Evolutionary conservation across 495 filamentous ascomycete genomes (phyloP).

Genomic region (Massariosphaeria phaeospora): DNA sequence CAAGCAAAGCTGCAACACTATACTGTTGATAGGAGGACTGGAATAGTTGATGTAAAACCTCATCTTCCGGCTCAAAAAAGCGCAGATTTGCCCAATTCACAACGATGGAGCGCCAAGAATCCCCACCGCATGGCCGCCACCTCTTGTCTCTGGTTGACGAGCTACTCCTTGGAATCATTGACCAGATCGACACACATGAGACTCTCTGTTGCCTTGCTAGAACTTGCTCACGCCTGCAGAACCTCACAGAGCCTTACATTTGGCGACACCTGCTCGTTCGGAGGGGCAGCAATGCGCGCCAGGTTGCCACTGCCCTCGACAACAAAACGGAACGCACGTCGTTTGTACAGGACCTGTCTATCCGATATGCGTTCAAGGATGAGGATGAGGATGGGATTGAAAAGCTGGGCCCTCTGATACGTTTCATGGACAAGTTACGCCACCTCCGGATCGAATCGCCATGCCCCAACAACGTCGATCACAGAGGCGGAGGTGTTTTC

Average conservation of each 20-base stretch:
- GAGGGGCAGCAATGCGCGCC: slow-evolving; percentile 2
- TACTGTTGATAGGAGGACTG: too few relatives aligned
- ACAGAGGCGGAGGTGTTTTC: neutral
- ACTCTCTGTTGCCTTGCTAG: slow-evolving; percentile 17
- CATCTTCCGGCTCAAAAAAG: too few relatives aligned
- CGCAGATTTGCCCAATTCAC: too few relatives aligned
- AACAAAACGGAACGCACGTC: neutral
- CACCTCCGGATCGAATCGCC: slow-evolving; percentile 23
- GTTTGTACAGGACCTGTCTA: slow-evolving; percentile 11
- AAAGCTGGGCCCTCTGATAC: slow-evolving; percentile 2
- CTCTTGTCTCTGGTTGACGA: slow-evolving; percentile 20
- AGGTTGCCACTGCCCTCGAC: slow-evolving; percentile 2
- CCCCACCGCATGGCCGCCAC: too few relatives aligned
- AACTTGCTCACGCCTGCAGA: slow-evolving; percentile 16
- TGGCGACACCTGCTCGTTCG: slow-evolving; percentile 18
- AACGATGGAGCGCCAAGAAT: too few relatives aligned
- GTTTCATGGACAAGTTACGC: slow-evolving; percentile 17
- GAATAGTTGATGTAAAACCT: too few relatives aligned
- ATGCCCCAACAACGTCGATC: slow-evolving; percentile 23
- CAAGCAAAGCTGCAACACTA: too few relatives aligned
- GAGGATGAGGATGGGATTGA: slow-evolving; percentile 14
- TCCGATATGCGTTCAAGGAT: slow-evolving; percentile 15
- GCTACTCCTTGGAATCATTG: slow-evolving; percentile 26
- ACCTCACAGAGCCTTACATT: slow-evolving; percentile 24
- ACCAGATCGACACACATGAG: slow-evolving; percentile 17